phyloP scores from a whole-genome alignment of 164 flowering plant genomes.

The Vitis rotundifolia region DNA sequence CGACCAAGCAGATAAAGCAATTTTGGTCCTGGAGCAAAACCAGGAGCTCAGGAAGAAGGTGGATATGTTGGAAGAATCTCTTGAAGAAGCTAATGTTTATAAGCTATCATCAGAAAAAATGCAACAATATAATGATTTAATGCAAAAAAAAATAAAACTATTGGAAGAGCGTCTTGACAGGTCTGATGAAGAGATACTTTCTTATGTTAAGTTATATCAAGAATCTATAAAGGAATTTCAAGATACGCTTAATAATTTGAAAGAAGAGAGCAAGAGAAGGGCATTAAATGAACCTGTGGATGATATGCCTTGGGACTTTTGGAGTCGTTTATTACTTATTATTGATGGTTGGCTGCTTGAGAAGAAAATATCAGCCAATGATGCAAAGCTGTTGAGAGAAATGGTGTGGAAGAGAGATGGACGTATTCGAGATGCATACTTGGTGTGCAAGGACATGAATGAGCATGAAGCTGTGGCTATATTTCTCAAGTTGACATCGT shows the following conservation, averaged over 20 bases:
- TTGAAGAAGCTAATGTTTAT: constrained; percentile 64
- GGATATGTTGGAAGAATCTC: constrained; percentile 74
- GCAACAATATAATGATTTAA: constrained; percentile 60
- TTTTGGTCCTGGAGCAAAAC: constrained; percentile 67
- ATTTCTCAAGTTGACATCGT: constrained; percentile 60
- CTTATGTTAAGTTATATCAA: constrained; percentile 76
- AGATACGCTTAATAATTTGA: constrained; percentile 60
- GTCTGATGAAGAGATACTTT: constrained; percentile 81
- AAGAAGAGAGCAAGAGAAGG: constrained; percentile 70
- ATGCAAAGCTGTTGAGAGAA: constrained; percentile 75
- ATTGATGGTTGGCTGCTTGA: constrained; percentile 92
- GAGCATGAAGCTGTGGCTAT: constrained; percentile 54
- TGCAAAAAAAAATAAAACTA: constrained; percentile 77
- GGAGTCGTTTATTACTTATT: constrained; percentile 80
- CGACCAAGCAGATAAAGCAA: constrained; percentile 84
- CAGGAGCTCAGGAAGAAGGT: constrained; percentile 83
- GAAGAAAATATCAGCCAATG: constrained; percentile 65
- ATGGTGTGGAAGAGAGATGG: constrained; percentile 82
- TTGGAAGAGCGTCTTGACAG: constrained; percentile 81
- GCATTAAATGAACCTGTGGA: constrained; percentile 57
- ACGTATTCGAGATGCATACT: constrained; percentile 61
- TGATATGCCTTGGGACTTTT: constrained; percentile 91
- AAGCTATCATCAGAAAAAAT: constrained; percentile 64
- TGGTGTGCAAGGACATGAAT: constrained; percentile 64
- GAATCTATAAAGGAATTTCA: constrained; percentile 87